Percentiles rank a stretch among this genome's conserved stretches.
These are phyloP conservation scores for Trichosporon asahii DNA, from an alignment of 1,284 basidiomycete genomes.

Conservation along the genomic window DNA sequence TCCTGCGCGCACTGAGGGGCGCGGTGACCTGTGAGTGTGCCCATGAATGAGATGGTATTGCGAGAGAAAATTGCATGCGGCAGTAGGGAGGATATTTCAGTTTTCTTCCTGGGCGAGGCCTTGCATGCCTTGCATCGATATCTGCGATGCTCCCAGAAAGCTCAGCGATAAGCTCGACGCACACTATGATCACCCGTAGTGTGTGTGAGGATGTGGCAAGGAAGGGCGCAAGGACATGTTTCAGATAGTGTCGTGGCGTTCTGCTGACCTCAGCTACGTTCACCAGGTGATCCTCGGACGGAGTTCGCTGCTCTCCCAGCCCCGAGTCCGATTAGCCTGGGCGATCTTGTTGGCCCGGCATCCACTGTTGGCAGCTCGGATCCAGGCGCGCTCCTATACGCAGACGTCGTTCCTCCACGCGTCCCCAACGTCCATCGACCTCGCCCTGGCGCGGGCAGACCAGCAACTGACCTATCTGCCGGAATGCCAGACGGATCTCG, in stretches of 20 bases:
- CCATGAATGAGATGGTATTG: not conserved
- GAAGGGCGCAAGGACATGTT: not conserved
- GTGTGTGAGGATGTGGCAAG: not conserved
- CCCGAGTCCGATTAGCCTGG: not conserved
- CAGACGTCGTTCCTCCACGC: not conserved
- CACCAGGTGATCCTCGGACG: not conserved
- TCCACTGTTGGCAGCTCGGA: not conserved
- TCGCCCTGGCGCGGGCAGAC: not conserved
- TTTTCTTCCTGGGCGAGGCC: not conserved
- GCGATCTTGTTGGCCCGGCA: not conserved
- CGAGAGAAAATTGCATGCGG: not conserved
- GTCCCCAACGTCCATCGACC: not conserved
- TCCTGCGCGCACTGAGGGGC: slow-evolving; percentile 2
- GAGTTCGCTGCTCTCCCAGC: slow-evolving; percentile 4
- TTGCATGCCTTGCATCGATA: not conserved
- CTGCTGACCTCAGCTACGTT: not conserved
- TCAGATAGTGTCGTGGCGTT: too few species aligned
- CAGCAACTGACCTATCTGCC: slow-evolving; percentile 5
- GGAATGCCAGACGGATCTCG: not conserved
- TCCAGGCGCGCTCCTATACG: not conserved
- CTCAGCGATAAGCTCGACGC: not conserved
- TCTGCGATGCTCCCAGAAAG: not conserved
- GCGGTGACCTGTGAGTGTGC: slow-evolving; percentile 3
- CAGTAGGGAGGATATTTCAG: not conserved
- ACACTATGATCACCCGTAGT: not conserved